Base-by-base conservation (phyloP, 208 protist species). In the Angomonas deanei region DNA sequence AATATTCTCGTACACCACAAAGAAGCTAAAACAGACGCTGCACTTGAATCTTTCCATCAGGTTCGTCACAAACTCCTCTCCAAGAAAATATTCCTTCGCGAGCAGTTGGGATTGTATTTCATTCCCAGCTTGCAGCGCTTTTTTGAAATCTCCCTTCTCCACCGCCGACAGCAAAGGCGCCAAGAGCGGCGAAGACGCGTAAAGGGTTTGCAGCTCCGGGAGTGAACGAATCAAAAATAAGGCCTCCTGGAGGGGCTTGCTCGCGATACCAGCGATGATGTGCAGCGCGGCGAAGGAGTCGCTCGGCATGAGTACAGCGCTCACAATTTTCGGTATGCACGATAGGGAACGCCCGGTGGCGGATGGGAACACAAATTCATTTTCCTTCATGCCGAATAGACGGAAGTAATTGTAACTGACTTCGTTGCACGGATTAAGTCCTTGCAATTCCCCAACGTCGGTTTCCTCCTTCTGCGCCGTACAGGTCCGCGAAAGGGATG, bases 231-330 rank as follows among this genome's bases (percentile, higher is more conserved):
- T 65, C 23, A 23, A 54, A 27, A 27, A 65, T 33, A 81, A 46
- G 26, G 59, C 70, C 30, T 64, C 66, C 17, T 42, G 34, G n/a
- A 70, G 63, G 30, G 70, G 66, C 13, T 60, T 10, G 13, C 61
- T 36, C 11, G 58, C 65, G 52, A 77, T 8, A 28, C 68, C 66
- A 27, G 50, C 59, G 66, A 83, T 68, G 30, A 79, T 8, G 1
- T 71, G n/a, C 33, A 83, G 28, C 23, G 67, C 63, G 2, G 42
- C 49, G 36, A 57, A 59, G 47, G 15, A 27, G 4, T 21, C 3
- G 0, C 27, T 19, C 13, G 57, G 65, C 2, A 42, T 49, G 13
- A 64, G 23, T 19, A 70, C n/a, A 19, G 21, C 13, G 5, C 38
- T 50, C 10, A 60, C 31, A 28, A 63, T 54, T 3, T 57, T 17